Evolutionary conservation across 805 yeast genomes (phyloP), one percentile per base, ranked within the genome.

Genomic region (Myxozyma sirexii): DNA sequence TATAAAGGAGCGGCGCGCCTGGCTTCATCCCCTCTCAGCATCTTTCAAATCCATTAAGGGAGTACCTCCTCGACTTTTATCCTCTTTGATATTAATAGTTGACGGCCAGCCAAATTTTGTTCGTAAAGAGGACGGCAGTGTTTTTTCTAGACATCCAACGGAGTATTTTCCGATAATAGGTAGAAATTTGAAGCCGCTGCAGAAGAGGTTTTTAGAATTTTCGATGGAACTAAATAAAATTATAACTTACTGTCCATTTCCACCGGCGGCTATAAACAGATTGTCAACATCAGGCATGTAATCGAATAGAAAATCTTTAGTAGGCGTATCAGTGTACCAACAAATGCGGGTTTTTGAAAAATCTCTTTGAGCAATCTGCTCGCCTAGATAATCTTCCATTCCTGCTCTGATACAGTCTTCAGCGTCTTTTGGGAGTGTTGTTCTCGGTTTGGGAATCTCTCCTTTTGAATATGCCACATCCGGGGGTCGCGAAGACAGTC

Each of bases 271-370:
- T 12, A 74, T 62, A 4, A 74, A 49, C 35, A 74, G 52, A 23
- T 67, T 68, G 29, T 66, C 66, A 33, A 65, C 65, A 7, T 54
- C 62, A 24, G 76, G 75, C 42, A 60, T 67, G 38, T 63, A 65
- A 44, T 69, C 73, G 29, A 71, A 62, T 24, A 74, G 58, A 52
- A 69, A 73, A 47, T 74, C 75, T 37, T 72, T 70, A 47, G 73
- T 69, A 19, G 72, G 72, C 2, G 76, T 67, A 56, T 74, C 76
- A 3, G 74, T 73, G 55, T 73, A 74, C 77, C 77, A 80, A 58
- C 78, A 75, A 56, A 74, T 78, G 55, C 76, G 79, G 17, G 75
- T 77, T 2, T 72, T 53, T 19, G 44, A 57, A 43, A 35, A 57
- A 13, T 10, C 44, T 27, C 65, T 26, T 5, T 21, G 3, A 12